phyloP scores from a whole-genome alignment of 2,329 filamentous ascomycete genomes.

The Aspergillus oerlinghausenensis region DNA sequence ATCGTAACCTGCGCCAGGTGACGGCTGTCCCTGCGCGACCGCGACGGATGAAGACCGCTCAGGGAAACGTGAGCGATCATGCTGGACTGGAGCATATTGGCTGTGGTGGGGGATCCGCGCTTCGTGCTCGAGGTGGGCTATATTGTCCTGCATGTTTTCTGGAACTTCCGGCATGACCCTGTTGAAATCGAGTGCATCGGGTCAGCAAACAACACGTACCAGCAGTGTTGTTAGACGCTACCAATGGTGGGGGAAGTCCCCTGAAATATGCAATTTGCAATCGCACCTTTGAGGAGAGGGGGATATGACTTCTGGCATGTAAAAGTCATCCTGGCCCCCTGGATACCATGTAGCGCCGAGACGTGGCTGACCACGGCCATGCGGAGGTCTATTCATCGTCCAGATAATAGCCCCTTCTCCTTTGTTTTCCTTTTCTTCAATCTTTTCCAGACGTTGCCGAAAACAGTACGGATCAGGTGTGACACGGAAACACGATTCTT shows the following conservation, averaged over 20 bases:
- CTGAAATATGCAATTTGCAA: conserved; percentile 2
- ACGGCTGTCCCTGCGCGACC: conserved; percentile 24
- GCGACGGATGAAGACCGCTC: conserved; percentile 33
- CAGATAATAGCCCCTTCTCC: not conserved
- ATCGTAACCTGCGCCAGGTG: conserved; percentile 25
- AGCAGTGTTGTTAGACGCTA: conserved; percentile 6
- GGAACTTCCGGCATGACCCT: conserved; percentile 95
- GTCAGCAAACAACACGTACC: conserved; percentile 22
- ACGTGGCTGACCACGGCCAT: conserved; percentile 37
- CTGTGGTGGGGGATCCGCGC: conserved; percentile 49
- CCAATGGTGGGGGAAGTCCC: conserved; percentile 4
- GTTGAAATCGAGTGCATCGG: conserved; percentile 17
- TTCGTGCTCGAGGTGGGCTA: conserved; percentile 85
- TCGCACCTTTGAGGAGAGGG: conserved; percentile 65
- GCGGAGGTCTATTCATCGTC: conserved; percentile 35
- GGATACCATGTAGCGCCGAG: conserved; percentile 64
- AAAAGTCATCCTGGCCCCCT: conserved; percentile 63
- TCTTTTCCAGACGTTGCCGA: not conserved
- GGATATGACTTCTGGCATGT: conserved; percentile 65
- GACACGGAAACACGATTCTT: conserved; percentile 1
- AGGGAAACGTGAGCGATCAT: conserved; percentile 31
- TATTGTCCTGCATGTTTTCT: conserved; percentile 91
- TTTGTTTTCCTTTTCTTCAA: not conserved
- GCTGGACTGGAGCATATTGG: conserved; percentile 29
- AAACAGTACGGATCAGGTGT: not conserved